phyloP scores from a whole-genome alignment of 208 protist genomes.

The Naegleria lovaniensis region DNA sequence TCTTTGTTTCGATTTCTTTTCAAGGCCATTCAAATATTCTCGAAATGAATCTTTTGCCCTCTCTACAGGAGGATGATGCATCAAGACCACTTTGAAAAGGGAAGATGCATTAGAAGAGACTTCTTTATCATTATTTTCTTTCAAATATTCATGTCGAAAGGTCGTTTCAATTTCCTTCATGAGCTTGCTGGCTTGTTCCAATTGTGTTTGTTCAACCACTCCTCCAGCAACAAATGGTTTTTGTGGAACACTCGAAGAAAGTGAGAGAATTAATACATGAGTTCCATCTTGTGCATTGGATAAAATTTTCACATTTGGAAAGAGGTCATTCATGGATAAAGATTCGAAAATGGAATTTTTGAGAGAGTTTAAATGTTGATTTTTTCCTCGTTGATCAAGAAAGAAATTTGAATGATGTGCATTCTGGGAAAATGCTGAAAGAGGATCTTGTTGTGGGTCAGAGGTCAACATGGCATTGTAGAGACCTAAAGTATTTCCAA shows the following conservation, averaged over 20 bases:
- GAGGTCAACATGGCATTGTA: neutral
- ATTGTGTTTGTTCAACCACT: neutral
- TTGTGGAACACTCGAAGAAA: neutral
- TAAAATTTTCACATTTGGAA: slow-evolving; percentile 7
- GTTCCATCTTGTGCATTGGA: too few species aligned
- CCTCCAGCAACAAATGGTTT: slow-evolving; percentile 24
- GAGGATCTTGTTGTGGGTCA: neutral
- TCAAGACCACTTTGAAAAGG: neutral
- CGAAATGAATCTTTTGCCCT: neutral
- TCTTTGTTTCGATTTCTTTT: neutral
- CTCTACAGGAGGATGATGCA: slow-evolving; percentile 22
- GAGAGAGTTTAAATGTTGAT: neutral
- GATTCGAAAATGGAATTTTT: neutral
- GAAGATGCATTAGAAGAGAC: neutral
- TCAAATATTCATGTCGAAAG: neutral
- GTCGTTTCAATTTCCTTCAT: neutral
- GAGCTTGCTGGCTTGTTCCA: neutral
- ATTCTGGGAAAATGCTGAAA: too few species aligned
- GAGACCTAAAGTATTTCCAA: neutral
- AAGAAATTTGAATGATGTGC: neutral
- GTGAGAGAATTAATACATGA: neutral
- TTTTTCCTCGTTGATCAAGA: neutral
- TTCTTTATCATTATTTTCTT: neutral
- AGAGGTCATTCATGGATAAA: neutral
- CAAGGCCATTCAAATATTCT: neutral